A percentile compares a stretch with the other conserved stretches of the same genome.
Conservation (phyloP, 805 yeast species). For the Nakazawaea populi region DNA sequence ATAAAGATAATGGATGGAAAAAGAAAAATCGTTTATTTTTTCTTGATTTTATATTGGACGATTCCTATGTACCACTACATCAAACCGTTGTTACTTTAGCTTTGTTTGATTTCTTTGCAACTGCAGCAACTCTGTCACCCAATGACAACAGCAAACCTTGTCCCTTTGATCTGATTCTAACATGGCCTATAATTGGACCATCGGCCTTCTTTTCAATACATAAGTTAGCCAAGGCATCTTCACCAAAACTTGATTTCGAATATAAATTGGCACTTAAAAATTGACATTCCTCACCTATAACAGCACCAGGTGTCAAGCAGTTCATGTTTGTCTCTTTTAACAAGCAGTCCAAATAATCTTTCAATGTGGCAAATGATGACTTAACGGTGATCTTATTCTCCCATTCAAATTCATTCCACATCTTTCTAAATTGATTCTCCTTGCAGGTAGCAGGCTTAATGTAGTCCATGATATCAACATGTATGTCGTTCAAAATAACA, state of each 20-base stretch:
- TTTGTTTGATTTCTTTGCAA: conserved; percentile 54
- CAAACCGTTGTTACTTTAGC: conserved; percentile 26
- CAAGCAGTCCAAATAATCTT: conserved; percentile 71
- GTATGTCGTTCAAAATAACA: conserved; percentile 90
- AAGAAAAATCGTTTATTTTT: not conserved
- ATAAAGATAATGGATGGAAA: not conserved
- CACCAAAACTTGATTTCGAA: conserved; percentile 91
- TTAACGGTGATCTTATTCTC: conserved; percentile 93
- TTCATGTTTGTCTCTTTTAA: conserved; percentile 88
- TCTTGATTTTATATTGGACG: not conserved
- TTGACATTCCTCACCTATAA: conserved; percentile 83
- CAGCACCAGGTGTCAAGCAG: conserved; percentile 86
- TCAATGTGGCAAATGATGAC: conserved; percentile 58
- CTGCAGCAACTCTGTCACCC: conserved; percentile 89
- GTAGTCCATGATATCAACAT: conserved; percentile 95
- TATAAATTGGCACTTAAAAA: conserved; percentile 93
- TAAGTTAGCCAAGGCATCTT: conserved; percentile 93
- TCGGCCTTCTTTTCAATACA: conserved; percentile 78
- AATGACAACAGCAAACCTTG: conserved; percentile 94
- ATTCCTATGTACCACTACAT: too few species aligned
- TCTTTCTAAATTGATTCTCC: conserved; percentile 85
- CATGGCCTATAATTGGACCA: conserved; percentile 86
- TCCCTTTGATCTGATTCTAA: conserved; percentile 93
- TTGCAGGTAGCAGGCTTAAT: conserved; percentile 91
- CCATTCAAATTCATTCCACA: conserved; percentile 99